A percentile compares a stretch with the other conserved stretches of the same genome.
Conservation (phyloP, 441 rosid species). For the Bocquillonia castaneifolia region DNA sequence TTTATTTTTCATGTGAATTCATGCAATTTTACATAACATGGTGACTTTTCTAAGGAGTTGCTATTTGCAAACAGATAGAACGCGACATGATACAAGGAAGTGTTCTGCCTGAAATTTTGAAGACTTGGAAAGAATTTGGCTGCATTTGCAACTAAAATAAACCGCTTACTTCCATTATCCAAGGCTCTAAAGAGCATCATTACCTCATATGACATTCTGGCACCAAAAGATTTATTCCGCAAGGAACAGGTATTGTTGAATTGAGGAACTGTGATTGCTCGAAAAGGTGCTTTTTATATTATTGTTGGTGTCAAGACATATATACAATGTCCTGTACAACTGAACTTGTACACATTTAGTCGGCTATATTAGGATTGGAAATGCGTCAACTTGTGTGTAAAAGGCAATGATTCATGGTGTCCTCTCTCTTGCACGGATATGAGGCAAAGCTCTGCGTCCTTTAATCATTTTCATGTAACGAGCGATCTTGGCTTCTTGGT, state of each 20-base stretch:
- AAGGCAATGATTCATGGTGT: background rate
- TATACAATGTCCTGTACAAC: background rate
- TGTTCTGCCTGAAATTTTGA: background rate
- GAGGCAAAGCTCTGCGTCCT: too few species aligned
- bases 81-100: conserved; percentile 4
- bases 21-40: background rate
- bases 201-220: background rate
- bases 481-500: too few species aligned
- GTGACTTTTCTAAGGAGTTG: conserved; percentile 8
- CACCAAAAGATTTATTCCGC: background rate
- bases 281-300: conserved; percentile 1
- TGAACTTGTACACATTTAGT: background rate
- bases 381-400: background rate
- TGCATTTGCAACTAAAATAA: conserved; percentile 4
- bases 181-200: background rate
- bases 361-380: background rate
- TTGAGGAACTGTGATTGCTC: background rate
- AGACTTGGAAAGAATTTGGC: background rate
- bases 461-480: too few species aligned
- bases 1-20: background rate
- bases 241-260: background rate
- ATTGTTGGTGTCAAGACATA: background rate
- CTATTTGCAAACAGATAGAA: conserved; percentile 13
- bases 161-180: background rate
- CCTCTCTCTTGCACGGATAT: too few species aligned